Percentiles rank a stretch among this genome's conserved stretches.
Conservation (phyloP, 1,139 yeast genomes). For the Nakaseomyces glabratus region DNA sequence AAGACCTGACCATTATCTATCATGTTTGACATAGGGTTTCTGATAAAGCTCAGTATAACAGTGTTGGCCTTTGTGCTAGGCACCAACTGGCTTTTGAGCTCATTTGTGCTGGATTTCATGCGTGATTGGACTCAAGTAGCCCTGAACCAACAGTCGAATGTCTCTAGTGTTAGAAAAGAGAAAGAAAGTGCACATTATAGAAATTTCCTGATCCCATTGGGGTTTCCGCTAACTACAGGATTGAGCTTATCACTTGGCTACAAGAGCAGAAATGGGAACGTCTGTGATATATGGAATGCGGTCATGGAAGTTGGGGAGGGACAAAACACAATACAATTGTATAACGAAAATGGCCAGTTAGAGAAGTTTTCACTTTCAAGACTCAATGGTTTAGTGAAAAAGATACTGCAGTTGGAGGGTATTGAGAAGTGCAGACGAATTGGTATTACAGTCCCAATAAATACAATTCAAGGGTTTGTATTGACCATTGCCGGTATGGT, state of each 20-base stretch:
- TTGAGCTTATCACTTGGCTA: conserved; percentile 54
- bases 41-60: conserved; percentile 2
- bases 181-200: conserved; percentile 59
- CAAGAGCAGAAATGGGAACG: conserved; percentile 57
- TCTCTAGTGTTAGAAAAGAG: conserved; percentile 46
- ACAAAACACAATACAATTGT: conserved; percentile 14
- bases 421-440: conserved; percentile 17
- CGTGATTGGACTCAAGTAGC: conserved; percentile 51
- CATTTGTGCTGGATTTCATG: conserved; percentile 28
- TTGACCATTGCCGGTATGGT: conserved; percentile 30
- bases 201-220: conserved; percentile 54
- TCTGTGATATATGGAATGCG: conserved; percentile 55
- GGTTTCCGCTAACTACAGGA: conserved; percentile 56
- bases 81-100: conserved; percentile 17
- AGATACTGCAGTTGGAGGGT: conserved; percentile 8
- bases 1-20: too few species aligned
- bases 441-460: conserved; percentile 28
- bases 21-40: neutral
- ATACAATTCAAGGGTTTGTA: conserved; percentile 28
- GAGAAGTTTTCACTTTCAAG: conserved; percentile 11
- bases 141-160: conserved; percentile 48
- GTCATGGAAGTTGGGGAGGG: conserved; percentile 25
- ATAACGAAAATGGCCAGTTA: conserved; percentile 5
- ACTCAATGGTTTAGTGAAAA: conserved; percentile 27
- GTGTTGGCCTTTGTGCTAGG: conserved; percentile 5